Evolutionary conservation across 139 green algal species (phyloP), one percentile per base, ranked within the genome.

Genomic region (Tetraselmis chui): DNA sequence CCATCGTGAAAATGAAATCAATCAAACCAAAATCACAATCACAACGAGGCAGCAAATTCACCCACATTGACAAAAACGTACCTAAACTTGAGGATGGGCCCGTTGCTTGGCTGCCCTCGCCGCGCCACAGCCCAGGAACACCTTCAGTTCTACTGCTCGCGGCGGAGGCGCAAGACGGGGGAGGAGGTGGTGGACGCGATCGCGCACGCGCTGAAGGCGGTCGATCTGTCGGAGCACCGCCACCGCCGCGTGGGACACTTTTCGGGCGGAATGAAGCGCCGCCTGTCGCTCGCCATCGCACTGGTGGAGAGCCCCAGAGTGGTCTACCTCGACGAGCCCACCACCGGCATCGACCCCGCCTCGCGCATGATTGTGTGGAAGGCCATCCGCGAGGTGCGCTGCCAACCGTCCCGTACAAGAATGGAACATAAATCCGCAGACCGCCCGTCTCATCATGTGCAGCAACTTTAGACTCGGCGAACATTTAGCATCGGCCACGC

Each of bases 241-340:
- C 0, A 58, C 27, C 30, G 32, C 5, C 27, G n/a, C 1, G 84
- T 83, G 27, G 29, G 22, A 1, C 28, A 76, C 23, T 86, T 88
- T 32, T 88, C 84, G 1, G 86, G 86, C 18, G 86, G 86, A 30
- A 90, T 88, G 84, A 90, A 87, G 82, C 82, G 86, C 75, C 83
- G 84, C 78, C 87, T 92, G 32, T 87, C 85, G 1, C 85, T 94
- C 5, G 90, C 82, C n/a, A 91, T 92, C 27, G 90, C 90, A 23
- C 85, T 94, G 1, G 83, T 91, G 0, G 83, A 83, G 29, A 58
- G 82, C 59, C 79, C 84, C 0, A 22, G 28, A 0, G 82, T 86
- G 1, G 76, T 91, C 24, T 83, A 90, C 22, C 84, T 93, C 27
- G 89, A 93, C 58, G 89, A 92, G 81, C 86, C 86, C 23, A 84